Conservation (phyloP, 306 rosid species). For the Trifolium pratense region DNA sequence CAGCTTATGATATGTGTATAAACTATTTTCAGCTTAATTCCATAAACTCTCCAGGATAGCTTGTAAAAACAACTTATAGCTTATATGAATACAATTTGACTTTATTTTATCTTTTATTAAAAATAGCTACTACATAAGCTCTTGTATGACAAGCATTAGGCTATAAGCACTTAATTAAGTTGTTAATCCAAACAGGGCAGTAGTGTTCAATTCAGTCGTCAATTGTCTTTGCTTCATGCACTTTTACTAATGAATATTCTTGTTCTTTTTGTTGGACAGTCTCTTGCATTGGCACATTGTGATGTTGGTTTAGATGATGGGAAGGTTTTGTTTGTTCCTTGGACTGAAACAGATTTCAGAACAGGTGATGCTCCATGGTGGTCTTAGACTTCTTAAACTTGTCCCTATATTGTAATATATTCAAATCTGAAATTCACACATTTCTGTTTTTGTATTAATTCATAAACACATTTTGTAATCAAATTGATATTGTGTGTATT, state of each 20-base stretch:
- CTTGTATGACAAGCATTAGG: neutral
- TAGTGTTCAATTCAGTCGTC: neutral
- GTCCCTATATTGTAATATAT: constrained; percentile 19
- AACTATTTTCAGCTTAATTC: neutral
- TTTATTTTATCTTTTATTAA: neutral
- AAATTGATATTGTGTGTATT: constrained; percentile 28
- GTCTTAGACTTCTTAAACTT: constrained; percentile 53
- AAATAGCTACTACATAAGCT: neutral
- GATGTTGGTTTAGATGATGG: constrained; percentile 74
- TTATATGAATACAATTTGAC: neutral
- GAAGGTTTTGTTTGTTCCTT: constrained; percentile 85
- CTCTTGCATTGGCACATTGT: constrained; percentile 79
- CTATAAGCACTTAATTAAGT: no score
- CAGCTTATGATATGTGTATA: neutral
- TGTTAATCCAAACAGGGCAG: no score
- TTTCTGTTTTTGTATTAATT: constrained; percentile 36
- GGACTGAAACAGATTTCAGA: constrained; percentile 95
- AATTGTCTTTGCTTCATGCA: neutral
- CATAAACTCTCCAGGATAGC: neutral
- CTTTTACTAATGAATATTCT: neutral
- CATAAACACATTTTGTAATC: constrained; percentile 31
- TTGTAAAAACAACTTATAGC: neutral
- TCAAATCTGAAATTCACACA: constrained; percentile 29
- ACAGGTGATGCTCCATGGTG: constrained; percentile 91
- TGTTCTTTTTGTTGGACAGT: constrained; percentile 55